Evolutionary conservation across 2,329 filamentous ascomycete species (phyloP).

Genomic region (Cercospora sojina): DNA sequence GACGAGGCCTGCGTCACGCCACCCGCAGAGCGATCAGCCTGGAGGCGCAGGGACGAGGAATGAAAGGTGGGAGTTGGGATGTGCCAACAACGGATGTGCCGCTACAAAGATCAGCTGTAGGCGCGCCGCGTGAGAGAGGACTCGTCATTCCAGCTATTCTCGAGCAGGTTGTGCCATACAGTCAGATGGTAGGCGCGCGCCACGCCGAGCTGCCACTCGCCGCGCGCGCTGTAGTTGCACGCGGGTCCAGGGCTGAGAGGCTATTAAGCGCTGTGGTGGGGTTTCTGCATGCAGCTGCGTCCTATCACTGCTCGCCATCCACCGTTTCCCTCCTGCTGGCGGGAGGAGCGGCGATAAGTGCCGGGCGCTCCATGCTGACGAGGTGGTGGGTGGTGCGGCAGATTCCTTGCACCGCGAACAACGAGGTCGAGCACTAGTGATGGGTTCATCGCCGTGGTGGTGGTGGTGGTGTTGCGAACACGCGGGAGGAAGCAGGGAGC

Average conservation of each 20-base stretch:
- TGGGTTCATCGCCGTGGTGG: not conserved
- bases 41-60: not conserved
- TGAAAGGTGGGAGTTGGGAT: not conserved
- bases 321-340: not conserved
- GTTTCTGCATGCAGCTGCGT: slow-evolving; percentile 7
- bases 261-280: slow-evolving; percentile 15
- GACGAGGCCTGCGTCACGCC: slow-evolving; percentile 9
- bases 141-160: slow-evolving; percentile 7
- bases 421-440: not conserved
- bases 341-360: not conserved
- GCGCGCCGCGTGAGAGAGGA: not conserved
- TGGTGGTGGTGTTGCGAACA: not conserved
- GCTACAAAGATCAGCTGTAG: not conserved
- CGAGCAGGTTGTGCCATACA: slow-evolving; percentile 5
- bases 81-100: not conserved
- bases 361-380: slow-evolving; percentile 4
- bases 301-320: slow-evolving; percentile 5
- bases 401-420: not conserved
- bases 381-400: not conserved
- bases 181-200: slow-evolving; percentile 11
- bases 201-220: slow-evolving; percentile 4
- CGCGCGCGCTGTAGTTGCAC: slow-evolving; percentile 3
- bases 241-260: slow-evolving; percentile 8
- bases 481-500: not conserved
- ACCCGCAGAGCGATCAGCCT: slow-evolving; percentile 6